Evolutionary conservation across 1,139 yeast species (phyloP), one percentile per base, ranked within the genome.

Genomic region (Maudiozyma humilis): DNA sequence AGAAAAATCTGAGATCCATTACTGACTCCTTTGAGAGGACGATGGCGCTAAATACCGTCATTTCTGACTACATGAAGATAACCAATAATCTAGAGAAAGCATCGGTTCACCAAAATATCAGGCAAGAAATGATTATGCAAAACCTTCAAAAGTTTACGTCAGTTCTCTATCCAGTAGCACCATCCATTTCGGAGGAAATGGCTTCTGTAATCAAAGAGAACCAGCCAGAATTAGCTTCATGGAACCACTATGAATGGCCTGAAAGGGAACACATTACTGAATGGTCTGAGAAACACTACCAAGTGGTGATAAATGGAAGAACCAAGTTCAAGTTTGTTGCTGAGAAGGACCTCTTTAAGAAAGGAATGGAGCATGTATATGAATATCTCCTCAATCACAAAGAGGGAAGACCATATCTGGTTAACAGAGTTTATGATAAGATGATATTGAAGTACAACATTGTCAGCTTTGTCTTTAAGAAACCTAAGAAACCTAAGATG

Each of bases 61-160:
- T 91, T 27, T 85, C 96, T 0, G 95, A 87, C 58, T 82, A 79
- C 57, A 91, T 88, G 96, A 91, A 88, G 55, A 64, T 82, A 43
- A 82, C 95, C 1, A 81, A 81, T 52, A 53, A 70, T 1, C 58
- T 88, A 8, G 57, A 64, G 2, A 56, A 62, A 13, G 72, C 75
- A 0, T 33, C 67, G 5, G 72, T 73, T 18, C 46, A 57, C 14
- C 61, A 66, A 12, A 59, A 62, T 7, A 36, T 38, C 7, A 59
- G 65, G 64, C 36, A 57, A 57, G 49, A 55, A 51, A 46, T 72
- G 12, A 50, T 67, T 13, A 43, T 64, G 42, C 73, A 75, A 42
- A 67, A 77, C 0, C 72, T 73, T 49, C 68, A 71, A 52, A 77
- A 75, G 42, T 65, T 89, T 13, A 81, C 87, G 0, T 75, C 85